Evolutionary conservation across 1,284 basidiomycete genomes (phyloP), one percentile per base, ranked within the genome.

Genomic region (Ceratobasidium theobromae): DNA sequence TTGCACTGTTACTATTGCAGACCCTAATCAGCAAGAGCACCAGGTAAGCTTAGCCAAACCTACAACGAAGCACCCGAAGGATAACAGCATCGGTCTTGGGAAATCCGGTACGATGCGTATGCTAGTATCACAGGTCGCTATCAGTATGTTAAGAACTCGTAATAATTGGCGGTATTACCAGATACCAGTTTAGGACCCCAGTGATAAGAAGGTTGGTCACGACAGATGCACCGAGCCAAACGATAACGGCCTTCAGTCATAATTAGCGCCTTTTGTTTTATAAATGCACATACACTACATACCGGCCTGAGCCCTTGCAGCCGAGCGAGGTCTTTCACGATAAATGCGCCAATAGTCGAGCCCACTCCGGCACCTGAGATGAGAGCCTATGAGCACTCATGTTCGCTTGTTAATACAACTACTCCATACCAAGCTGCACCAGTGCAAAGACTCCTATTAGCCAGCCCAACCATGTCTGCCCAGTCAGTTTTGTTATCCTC

Each of bases 31-130:
- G n/a, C 51, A 25, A 14, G 46, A 9, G 14, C 8, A 2, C 6
- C 9, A 35, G 18, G n/a, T 18, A 16, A 48, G 28, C 6, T 1
- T 5, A 21, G 12, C n/a, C 11, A 6, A 11, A 74, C 78, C 55
- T 68, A 82, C 81, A 57, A 66, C 79, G 74, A 51, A 82, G 80
- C 53, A 83, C 79, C 52, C 72, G 74, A 70, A 77, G 76, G 27
- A 78, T 72, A 28, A 76, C 68, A 67, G 76, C 76, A 54, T 78
- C 76, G 0, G 77, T 77, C 4, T 71, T 69, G 25, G 72, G 69
- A 51, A 76, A 76, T 4, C 76, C 77, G 1, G 76, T 77, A 68
- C 77, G 81, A 70, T 81, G 78, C 51, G 73, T 76, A 66, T 75
- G 74, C 79, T 81, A 18, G n/a, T n/a, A n/a, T n/a, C n/a, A n/a